Conservation (phyloP, 1,284 basidiomycete species). For the Microbotryomycetes sp. region DNA sequence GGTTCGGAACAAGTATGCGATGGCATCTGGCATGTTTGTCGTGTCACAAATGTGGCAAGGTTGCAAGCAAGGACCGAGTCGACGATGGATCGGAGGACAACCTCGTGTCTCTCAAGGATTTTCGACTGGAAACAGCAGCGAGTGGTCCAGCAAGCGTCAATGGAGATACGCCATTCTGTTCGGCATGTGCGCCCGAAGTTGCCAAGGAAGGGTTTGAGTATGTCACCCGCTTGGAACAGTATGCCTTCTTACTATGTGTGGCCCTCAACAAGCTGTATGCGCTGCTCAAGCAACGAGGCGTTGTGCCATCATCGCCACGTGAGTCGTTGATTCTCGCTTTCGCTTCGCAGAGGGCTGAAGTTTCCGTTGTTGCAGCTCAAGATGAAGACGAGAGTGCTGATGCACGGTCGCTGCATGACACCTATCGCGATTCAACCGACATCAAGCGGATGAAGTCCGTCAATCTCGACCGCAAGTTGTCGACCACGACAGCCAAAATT, state of each 20-base stretch:
- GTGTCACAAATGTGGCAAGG: constrained; percentile 71
- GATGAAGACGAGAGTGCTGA: constrained; percentile 16
- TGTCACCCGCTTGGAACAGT: constrained; percentile 93
- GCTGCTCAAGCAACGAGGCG: constrained; percentile 82
- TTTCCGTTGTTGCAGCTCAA: constrained; percentile 8
- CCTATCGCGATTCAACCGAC: constrained; percentile 78
- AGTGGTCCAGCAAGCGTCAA: constrained; percentile 15
- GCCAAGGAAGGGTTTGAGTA: constrained; percentile 65
- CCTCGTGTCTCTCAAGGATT: constrained; percentile 41
- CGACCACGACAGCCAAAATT: constrained; percentile 78
- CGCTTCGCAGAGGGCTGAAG: not conserved
- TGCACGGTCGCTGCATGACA: constrained; percentile 41
- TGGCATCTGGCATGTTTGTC: constrained; percentile 94
- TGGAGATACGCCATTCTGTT: constrained; percentile 36
- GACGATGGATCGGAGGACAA: constrained; percentile 15
- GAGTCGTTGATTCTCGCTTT: constrained; percentile 41
- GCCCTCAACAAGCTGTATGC: constrained; percentile 86
- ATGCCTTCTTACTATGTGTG: constrained; percentile 93
- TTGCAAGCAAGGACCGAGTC: constrained; percentile 46
- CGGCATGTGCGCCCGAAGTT: constrained; percentile 56
- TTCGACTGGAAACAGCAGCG: constrained; percentile 30
- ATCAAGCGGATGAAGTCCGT: constrained; percentile 89
- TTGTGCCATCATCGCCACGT: constrained; percentile 73
- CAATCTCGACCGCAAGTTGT: constrained; percentile 85
- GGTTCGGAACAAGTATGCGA: constrained; percentile 84